Evolutionary conservation across 2,329 filamentous ascomycete species (phyloP).

Genomic region (Aspergillus felis): DNA sequence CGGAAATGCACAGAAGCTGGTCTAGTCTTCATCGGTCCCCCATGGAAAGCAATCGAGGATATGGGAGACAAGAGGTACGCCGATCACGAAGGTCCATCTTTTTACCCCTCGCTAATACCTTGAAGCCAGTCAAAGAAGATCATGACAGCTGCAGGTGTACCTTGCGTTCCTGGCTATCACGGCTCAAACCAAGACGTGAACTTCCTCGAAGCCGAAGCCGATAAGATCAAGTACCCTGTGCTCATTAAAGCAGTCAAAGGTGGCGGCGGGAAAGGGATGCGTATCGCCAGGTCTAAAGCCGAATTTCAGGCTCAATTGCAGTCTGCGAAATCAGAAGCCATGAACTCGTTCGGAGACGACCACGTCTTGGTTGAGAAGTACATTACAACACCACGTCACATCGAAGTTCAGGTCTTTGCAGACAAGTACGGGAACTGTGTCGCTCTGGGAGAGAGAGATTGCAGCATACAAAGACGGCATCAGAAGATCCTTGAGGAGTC

Average conservation of each 20-base stretch:
- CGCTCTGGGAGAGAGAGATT: slow-evolving; percentile 62
- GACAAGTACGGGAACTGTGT: slow-evolving; percentile 63
- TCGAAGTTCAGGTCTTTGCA: slow-evolving; percentile 65
- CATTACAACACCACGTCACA: slow-evolving; percentile 63
- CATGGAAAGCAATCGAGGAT: slow-evolving; percentile 67
- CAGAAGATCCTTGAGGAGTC: slow-evolving; percentile 66
- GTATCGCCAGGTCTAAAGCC: slow-evolving; percentile 55
- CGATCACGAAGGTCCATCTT: neutral
- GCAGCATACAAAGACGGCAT: slow-evolving; percentile 62
- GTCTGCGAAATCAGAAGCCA: slow-evolving; percentile 62
- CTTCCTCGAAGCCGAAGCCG: slow-evolving; percentile 65
- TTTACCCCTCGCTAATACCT: slow-evolving; percentile 4
- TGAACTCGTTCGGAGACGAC: slow-evolving; percentile 62
- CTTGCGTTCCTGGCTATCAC: slow-evolving; percentile 95
- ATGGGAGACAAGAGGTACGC: slow-evolving; percentile 87
- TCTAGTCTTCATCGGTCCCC: slow-evolving; percentile 90
- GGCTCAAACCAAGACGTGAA: slow-evolving; percentile 71
- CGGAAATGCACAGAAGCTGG: slow-evolving; percentile 83
- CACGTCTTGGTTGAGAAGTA: slow-evolving; percentile 67
- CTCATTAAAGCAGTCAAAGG: slow-evolving; percentile 64
- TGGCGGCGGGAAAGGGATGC: slow-evolving; percentile 66
- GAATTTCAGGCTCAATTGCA: slow-evolving; percentile 59
- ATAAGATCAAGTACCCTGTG: slow-evolving; percentile 64
- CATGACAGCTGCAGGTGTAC: slow-evolving; percentile 91
- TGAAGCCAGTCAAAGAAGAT: slow-evolving; percentile 79